These are phyloP conservation scores for Nothophaeocryptopus gaeumannii DNA, from an alignment of 2,329 filamentous ascomycete species.

Conservation along the genomic window DNA sequence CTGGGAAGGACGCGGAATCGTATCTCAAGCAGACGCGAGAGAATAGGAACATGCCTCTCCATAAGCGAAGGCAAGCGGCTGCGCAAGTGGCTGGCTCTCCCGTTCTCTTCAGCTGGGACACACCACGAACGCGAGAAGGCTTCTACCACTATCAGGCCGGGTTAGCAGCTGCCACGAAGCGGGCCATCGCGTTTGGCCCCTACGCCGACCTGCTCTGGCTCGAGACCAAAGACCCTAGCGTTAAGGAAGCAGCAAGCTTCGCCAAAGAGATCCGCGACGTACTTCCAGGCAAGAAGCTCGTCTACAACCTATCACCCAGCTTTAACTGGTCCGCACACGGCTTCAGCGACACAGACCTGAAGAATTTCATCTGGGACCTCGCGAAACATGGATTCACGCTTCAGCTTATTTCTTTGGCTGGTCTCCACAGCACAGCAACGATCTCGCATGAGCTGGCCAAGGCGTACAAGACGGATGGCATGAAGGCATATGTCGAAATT, in stretches of 20 bases:
- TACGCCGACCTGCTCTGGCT: slow-evolving; percentile 97
- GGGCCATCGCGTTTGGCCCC: slow-evolving; percentile 84
- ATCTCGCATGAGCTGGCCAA: slow-evolving; percentile 72
- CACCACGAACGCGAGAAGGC: slow-evolving; percentile 88
- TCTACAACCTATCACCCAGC: slow-evolving; percentile 93
- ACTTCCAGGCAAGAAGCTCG: slow-evolving; percentile 78
- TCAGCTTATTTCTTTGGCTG: slow-evolving; percentile 63
- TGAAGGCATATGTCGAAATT: slow-evolving; percentile 95
- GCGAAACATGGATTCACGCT: slow-evolving; percentile 76
- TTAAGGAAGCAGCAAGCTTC: slow-evolving; percentile 72
- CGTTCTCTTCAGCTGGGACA: slow-evolving; percentile 84
- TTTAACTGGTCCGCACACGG: slow-evolving; percentile 99
- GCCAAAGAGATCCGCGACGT: slow-evolving; percentile 69
- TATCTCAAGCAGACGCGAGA: slow-evolving; percentile 39
- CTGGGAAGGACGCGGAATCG: slow-evolving; percentile 28
- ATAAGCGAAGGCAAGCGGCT: slow-evolving; percentile 71
- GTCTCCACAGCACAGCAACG: slow-evolving; percentile 62
- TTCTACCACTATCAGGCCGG: slow-evolving; percentile 88
- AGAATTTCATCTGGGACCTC: slow-evolving; percentile 94
- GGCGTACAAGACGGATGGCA: slow-evolving; percentile 83
- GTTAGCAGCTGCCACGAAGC: slow-evolving; percentile 83
- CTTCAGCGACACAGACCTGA: slow-evolving; percentile 77
- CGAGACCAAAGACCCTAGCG: slow-evolving; percentile 86
- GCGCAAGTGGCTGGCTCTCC: slow-evolving; percentile 63
- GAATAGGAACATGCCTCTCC: slow-evolving; percentile 73